Evolutionary conservation across 2,329 filamentous ascomycete species (phyloP).

Genomic region (Phoma sp.): DNA sequence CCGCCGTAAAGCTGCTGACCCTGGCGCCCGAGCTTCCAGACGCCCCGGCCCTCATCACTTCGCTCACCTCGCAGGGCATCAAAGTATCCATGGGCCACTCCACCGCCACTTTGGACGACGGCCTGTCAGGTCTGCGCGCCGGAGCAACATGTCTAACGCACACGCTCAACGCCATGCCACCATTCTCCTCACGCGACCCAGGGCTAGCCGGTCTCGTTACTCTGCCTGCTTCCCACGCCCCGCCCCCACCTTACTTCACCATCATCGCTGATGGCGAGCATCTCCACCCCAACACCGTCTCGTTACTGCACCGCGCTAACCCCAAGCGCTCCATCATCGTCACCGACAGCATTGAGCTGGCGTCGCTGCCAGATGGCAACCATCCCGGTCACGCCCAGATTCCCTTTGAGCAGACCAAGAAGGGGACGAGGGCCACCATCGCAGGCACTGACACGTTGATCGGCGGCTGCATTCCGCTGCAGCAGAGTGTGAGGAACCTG

Average conservation of each 20-base stretch:
- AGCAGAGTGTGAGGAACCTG: slow-evolving; percentile 59
- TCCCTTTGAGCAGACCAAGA: slow-evolving; percentile 56
- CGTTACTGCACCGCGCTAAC: slow-evolving; percentile 56
- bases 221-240: slow-evolving; percentile 27
- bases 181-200: slow-evolving; percentile 58
- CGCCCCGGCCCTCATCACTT: slow-evolving; percentile 51
- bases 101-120: slow-evolving; percentile 56
- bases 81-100: slow-evolving; percentile 60
- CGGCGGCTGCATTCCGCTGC: slow-evolving; percentile 59
- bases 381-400: slow-evolving; percentile 62
- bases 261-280: slow-evolving; percentile 63
- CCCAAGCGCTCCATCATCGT: slow-evolving; percentile 58
- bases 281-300: slow-evolving; percentile 58
- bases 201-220: slow-evolving; percentile 56
- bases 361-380: slow-evolving; percentile 58
- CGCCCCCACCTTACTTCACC: slow-evolving; percentile 55
- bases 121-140: slow-evolving; percentile 53
- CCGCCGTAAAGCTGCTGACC: slow-evolving; percentile 58
- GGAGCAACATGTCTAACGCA: slow-evolving; percentile 62
- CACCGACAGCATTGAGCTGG: slow-evolving; percentile 62
- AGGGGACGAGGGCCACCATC: slow-evolving; percentile 58
- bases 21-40: slow-evolving; percentile 60
- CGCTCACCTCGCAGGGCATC: slow-evolving; percentile 51
- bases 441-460: slow-evolving; percentile 61
- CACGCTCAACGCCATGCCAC: slow-evolving; percentile 62